Percentiles rank a stretch among this genome's conserved stretches.
Evolutionary conservation across 2,329 filamentous ascomycete genomes (phyloP).

Genomic region (Alternaria angustiovoidea): DNA sequence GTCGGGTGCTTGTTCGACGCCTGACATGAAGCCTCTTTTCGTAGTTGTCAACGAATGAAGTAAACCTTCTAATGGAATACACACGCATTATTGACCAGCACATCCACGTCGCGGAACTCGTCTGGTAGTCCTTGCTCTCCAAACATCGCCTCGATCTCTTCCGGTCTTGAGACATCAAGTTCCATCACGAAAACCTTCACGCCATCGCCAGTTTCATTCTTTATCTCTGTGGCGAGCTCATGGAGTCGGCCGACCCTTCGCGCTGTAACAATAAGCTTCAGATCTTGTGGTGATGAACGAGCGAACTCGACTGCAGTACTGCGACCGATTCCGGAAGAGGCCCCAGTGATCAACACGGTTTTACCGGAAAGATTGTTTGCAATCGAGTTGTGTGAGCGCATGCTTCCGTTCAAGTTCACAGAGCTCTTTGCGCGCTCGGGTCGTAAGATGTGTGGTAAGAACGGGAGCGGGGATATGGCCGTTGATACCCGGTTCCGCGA

Average conservation of each 20-base stretch:
- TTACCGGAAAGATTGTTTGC: conserved; percentile 85
- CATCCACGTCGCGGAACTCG: conserved; percentile 81
- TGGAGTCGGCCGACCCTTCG: conserved; percentile 78
- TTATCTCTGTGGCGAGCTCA: conserved; percentile 76
- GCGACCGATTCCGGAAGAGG: conserved; percentile 87
- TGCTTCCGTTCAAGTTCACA: neutral
- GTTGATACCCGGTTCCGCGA: neutral
- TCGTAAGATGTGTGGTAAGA: neutral
- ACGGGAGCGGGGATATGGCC: neutral
- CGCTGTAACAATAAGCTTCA: conserved; percentile 85
- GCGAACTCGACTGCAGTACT: conserved; percentile 88
- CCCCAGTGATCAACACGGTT: conserved; percentile 88
- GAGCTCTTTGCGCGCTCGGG: neutral
- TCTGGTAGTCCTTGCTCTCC: conserved; percentile 67
- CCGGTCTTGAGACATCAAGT: conserved; percentile 81
- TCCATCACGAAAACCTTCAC: conserved; percentile 73
- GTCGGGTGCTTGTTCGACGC: conserved; percentile 80
- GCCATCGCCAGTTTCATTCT: conserved; percentile 73
- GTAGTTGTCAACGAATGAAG: neutral
- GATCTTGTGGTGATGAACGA: conserved; percentile 74
- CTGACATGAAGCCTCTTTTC: conserved; percentile 80
- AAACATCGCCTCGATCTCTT: conserved; percentile 76
- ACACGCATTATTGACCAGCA: conserved; percentile 94
- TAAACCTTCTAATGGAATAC: conserved; percentile 37
- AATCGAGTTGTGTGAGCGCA: conserved; percentile 62